A percentile compares a stretch with the other conserved stretches of the same genome.
phyloP scores from a whole-genome alignment of 257 asterid species.

The Forsythia suspensa region DNA sequence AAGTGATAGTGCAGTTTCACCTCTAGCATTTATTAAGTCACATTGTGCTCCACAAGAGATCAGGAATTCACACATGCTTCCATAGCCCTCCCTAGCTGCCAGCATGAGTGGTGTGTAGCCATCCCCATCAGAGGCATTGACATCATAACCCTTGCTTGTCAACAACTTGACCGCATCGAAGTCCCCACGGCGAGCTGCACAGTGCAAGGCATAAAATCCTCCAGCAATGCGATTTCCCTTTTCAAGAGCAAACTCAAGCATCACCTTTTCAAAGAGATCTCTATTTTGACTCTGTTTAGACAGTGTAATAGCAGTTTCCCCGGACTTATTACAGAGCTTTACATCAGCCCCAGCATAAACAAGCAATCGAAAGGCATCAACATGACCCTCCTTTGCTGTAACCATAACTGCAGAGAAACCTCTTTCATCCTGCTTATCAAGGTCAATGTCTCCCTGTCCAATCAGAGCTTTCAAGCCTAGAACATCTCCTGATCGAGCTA shows the following conservation, averaged over 20 bases:
- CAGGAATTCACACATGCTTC: constrained; percentile 52
- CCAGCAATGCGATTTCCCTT: constrained; percentile 56
- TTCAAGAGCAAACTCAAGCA: constrained; percentile 80
- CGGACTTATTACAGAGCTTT: constrained; percentile 55
- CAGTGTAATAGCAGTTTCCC: constrained; percentile 62
- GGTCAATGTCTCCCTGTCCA: constrained; percentile 36
- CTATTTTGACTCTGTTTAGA: constrained; percentile 46
- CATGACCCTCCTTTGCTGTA: constrained; percentile 73
- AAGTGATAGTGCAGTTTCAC: constrained; percentile 69
- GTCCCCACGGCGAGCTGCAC: constrained; percentile 75
- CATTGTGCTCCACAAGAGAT: constrained; percentile 55
- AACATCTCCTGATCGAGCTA: constrained; percentile 68
- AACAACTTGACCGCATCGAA: constrained; percentile 57
- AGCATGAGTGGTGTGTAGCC: constrained; percentile 74
- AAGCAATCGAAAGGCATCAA: constrained; percentile 69
- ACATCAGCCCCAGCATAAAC: constrained; percentile 80
- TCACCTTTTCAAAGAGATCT: constrained; percentile 68
- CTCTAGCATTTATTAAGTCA: constrained; percentile 44
- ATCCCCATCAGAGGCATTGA: constrained; percentile 56
- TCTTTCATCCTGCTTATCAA: constrained; percentile 60
- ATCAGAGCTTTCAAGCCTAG: constrained; percentile 50
- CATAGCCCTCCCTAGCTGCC: constrained; percentile 74
- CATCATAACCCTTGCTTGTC: constrained; percentile 54
- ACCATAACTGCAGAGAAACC: constrained; percentile 84
- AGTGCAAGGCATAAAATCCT: constrained; percentile 72